A percentile compares a stretch with the other conserved stretches of the same genome.
Conservation (phyloP, 176 grass and related monocot species). For the Metroxylon sagu region DNA sequence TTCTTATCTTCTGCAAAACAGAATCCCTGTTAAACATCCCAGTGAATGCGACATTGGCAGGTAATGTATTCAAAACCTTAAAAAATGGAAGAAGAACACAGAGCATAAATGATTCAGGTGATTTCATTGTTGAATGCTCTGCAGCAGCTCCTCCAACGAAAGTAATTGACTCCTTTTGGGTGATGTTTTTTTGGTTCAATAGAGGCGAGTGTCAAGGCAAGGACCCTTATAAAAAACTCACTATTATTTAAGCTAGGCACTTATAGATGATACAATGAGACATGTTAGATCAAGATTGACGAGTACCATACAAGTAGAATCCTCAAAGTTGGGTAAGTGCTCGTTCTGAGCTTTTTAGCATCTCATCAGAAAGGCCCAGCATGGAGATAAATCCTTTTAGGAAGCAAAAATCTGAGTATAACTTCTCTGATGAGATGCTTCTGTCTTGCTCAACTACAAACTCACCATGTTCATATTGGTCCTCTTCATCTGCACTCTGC, state of each 20-base stretch:
- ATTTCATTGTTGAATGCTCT: constrained; percentile 30
- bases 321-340: constrained; percentile 23
- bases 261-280: constrained; percentile 15
- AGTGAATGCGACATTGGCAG: constrained; percentile 47
- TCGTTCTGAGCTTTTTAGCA: constrained; percentile 29
- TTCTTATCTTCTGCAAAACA: constrained; percentile 1
- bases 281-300: constrained; percentile 28
- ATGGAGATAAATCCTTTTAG: background rate
- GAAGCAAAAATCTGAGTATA: background rate
- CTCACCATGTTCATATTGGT: constrained; percentile 13
- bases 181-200: constrained; percentile 46
- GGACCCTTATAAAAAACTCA: constrained; percentile 20
- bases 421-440: constrained; percentile 10
- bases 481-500: constrained; percentile 16
- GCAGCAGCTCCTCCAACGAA: background rate
- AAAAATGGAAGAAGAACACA: constrained; percentile 52
- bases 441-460: constrained; percentile 26
- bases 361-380: constrained; percentile 1
- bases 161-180: constrained; percentile 28
- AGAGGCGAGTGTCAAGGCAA: constrained; percentile 43
- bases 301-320: constrained; percentile 17
- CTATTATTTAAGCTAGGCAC: constrained; percentile 22
- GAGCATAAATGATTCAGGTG: constrained; percentile 42
- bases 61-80: constrained; percentile 50
- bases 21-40: constrained; percentile 5